Base-by-base conservation (phyloP, 2,329 filamentous ascomycete genomes). In the Aspergillus spinulosporus region DNA sequence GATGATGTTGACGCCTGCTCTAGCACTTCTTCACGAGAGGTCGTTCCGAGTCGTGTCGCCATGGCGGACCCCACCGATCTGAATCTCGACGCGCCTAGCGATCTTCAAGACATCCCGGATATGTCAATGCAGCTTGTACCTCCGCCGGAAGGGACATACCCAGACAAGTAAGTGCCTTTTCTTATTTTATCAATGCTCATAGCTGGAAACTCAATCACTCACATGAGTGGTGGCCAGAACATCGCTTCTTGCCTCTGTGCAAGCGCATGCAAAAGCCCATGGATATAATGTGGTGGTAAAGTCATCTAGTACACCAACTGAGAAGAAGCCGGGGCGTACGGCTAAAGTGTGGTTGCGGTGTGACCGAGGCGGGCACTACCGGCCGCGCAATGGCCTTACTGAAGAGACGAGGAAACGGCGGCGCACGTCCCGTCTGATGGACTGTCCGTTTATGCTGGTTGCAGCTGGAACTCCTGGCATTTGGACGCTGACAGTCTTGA, bases 251-350 rank as follows among this genome's bases (percentile, higher is more conserved):
- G 64, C 72, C 3, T 68, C 74, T 9, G 74, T 77, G 26, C 74
- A 77, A 56, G 69, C 68, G 7, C 74, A 76, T 59, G 73, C 72
- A 31, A 76, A 76, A 62, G 63, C 69, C 3, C 73, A 77, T 62
- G 74, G 74, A 15, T 77, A 77, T 58, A 76, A 76, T 60, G 69
- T 77, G 26, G 75, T 77, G 6, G 73, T 77, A 49, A 77, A 77
- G 50, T 76, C 75, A n/a, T 77, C 75, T 14, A 76, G 74, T 57
- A 76, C 72, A 1, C 74, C 75, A 5, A 77, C 74, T 4, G 74
- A 76, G 54, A 76, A 76, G 62, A 77, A 77, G 49, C 74, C 75
- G 5, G 74, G 74, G 31, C 72, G 75, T 8, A 75, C 73, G 1
- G 74, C 74, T 36, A 77, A 77, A 48, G 70, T 77, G 6, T 77